Evolutionary conservation across 768 basidiomycete genomes (phyloP), one percentile per base, ranked within the genome.

Genomic region (Mycena indigotica): DNA sequence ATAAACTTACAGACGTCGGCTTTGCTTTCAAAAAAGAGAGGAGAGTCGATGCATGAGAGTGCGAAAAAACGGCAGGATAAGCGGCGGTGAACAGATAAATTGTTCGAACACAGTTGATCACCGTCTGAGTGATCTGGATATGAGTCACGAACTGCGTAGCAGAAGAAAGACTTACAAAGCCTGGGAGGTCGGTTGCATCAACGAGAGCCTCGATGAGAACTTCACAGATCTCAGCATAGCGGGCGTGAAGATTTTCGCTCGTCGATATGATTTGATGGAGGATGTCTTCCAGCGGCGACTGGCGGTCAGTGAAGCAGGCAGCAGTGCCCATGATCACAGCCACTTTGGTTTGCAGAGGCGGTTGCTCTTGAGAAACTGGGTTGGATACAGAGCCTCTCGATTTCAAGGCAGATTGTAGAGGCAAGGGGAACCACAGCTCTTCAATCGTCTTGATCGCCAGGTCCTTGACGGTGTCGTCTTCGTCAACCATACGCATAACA

Each of bases 381-480:
- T 72, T 63, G 3, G 72, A 55, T 1, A 63, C 64, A 0, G 70
- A 55, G 6, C 61, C 53, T 35, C 75, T 73, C 38, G 73, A 67
- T 63, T 81, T 86, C 58, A 73, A 55, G 39, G 74, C 64, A 6
- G 74, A 70, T 1, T 77, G 71, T 12, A 72, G 63, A 3, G 66
- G 26, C 21, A 71, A 73, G 40, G 81, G 79, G 68, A 98, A 96
- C 91, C 95, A 95, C 3, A 98, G 74, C 61, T 98, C 95, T 63
- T 95, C 93, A 32, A 98, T 73, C 0, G 93, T 87, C 69, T 93
- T 95, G 64, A 91, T 76, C 0, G 96, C 93, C 16, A 98, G 81
- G 52, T 98, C 96, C 77, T 92, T 96, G 61, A 99, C 93, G 0
- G 86, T 86, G 45, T 98, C 95, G 67, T 99, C 97, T 68, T 97